Evolutionary conservation across 768 basidiomycete genomes (phyloP), one percentile per base, ranked within the genome.

Genomic region (Coprinellus micaceus): DNA sequence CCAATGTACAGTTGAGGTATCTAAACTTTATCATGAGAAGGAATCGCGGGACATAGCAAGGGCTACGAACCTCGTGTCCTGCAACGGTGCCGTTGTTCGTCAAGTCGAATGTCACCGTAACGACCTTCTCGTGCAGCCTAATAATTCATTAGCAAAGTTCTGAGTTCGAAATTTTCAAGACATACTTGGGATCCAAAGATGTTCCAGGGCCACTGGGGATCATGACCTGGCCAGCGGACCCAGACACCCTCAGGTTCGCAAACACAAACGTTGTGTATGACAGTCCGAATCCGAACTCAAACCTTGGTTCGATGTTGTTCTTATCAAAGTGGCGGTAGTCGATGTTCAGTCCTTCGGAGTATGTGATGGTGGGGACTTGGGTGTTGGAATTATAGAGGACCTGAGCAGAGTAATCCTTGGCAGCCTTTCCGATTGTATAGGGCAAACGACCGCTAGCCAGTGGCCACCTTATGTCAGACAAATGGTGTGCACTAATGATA

Each of bases 321-420:
- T 72, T 69, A 60, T 84, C 83, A 57, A 84, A 84, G 67, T 77
- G 74, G n/a, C 81, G 73, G 62, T 85, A 83, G 60, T 82, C 83
- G 54, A 85, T 75, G 60, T 78, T 77, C 11, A 85, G 58, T 5
- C 82, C 81, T 62, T 87, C 85, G 40, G 63, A 77, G 63, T 88
- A 87, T 11, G 78, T 71, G 52, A 88, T 78, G 56, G 78, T 78
- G 12, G 77, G 64, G 17, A 74, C 74, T 41, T 70, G 56, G 59
- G 67, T 58, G 57, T 69, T 58, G 24, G 70, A 74, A 61, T 67
- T 72, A 58, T 67, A 69, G 17, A 73, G 67, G 17, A 82, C 70
- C 60, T 82, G 73, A 1, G 84, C 82, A 6, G 79, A 69, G 62
- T 88, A 89, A 66, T 89, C 87, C 26, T 64, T 60, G 15, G 70